phyloP scores from a whole-genome alignment of 257 asterid genomes.

The Paulownia fortunei region DNA sequence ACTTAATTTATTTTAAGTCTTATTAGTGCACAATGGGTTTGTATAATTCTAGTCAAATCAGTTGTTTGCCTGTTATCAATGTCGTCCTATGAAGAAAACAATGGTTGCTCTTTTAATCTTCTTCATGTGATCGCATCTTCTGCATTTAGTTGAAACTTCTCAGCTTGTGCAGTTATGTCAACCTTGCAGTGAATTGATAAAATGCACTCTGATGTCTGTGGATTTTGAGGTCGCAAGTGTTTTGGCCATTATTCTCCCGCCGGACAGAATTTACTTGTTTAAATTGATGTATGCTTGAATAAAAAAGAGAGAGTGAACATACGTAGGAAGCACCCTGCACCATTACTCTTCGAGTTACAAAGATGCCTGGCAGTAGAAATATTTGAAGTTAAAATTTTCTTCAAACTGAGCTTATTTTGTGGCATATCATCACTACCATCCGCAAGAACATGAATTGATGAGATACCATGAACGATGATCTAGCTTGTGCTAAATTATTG shows the following conservation, averaged over 20 bases:
- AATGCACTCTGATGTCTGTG: not conserved
- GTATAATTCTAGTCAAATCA: not conserved
- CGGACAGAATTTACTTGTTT: not conserved
- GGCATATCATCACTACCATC: too few species aligned
- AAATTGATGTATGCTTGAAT: not conserved
- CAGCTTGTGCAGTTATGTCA: not conserved
- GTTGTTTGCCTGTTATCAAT: not conserved
- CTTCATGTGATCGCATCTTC: not conserved
- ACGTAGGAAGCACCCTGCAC: not conserved
- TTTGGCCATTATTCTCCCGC: not conserved
- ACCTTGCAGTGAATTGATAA: not conserved
- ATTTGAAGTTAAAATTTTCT: not conserved
- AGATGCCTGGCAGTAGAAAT: not conserved
- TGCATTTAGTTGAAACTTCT: not conserved
- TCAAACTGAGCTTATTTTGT: not conserved
- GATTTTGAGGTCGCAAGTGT: not conserved
- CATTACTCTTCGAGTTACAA: too few species aligned
- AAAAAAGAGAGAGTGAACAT: not conserved
- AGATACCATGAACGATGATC: too few species aligned
- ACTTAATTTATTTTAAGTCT: conserved; percentile 9
- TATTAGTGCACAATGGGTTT: not conserved
- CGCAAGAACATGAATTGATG: too few species aligned
- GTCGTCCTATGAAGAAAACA: not conserved
- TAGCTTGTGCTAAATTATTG: too few species aligned
- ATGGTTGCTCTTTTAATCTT: not conserved